phyloP scores from a whole-genome alignment of 2,329 filamentous ascomycete genomes.

The Didymella lethalis region DNA sequence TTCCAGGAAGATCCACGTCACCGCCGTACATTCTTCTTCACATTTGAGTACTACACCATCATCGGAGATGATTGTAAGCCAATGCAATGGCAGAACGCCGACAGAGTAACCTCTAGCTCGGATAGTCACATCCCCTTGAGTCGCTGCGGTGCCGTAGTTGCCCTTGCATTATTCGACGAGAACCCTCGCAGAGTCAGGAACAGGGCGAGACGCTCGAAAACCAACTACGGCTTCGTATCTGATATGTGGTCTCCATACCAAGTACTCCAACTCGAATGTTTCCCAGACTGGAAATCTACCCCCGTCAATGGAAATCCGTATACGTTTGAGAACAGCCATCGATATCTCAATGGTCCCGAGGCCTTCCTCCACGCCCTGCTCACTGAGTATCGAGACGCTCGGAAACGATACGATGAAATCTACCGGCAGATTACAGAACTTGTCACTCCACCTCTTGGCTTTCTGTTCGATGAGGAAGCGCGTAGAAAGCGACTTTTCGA shows the following conservation, averaged over 20 bases:
- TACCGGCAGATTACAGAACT: slow-evolving; percentile 65
- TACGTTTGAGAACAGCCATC: slow-evolving; percentile 63
- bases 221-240: slow-evolving; percentile 62
- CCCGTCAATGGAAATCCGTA: slow-evolving; percentile 57
- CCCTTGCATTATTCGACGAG: slow-evolving; percentile 63
- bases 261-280: slow-evolving; percentile 50
- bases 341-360: slow-evolving; percentile 67
- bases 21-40: slow-evolving; percentile 68
- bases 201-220: slow-evolving; percentile 57
- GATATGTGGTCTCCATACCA: slow-evolving; percentile 69
- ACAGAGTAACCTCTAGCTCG: slow-evolving; percentile 53
- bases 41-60: slow-evolving; percentile 71
- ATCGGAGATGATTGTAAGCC: slow-evolving; percentile 64
- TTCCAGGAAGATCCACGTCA: slow-evolving; percentile 56
- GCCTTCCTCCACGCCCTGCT: slow-evolving; percentile 67
- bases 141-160: slow-evolving; percentile 67
- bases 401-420: slow-evolving; percentile 65
- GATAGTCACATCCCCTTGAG: slow-evolving; percentile 66
- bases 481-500: slow-evolving; percentile 68
- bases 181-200: slow-evolving; percentile 61
- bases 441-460: slow-evolving; percentile 66
- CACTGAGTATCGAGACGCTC: slow-evolving; percentile 67
- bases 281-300: slow-evolving; percentile 59
- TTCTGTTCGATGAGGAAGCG: slow-evolving; percentile 65
- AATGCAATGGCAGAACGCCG: slow-evolving; percentile 67